Evolutionary conservation across 2,329 filamentous ascomycete genomes (phyloP), one percentile per base, ranked within the genome.

Genomic region (Penicillium digitatum): DNA sequence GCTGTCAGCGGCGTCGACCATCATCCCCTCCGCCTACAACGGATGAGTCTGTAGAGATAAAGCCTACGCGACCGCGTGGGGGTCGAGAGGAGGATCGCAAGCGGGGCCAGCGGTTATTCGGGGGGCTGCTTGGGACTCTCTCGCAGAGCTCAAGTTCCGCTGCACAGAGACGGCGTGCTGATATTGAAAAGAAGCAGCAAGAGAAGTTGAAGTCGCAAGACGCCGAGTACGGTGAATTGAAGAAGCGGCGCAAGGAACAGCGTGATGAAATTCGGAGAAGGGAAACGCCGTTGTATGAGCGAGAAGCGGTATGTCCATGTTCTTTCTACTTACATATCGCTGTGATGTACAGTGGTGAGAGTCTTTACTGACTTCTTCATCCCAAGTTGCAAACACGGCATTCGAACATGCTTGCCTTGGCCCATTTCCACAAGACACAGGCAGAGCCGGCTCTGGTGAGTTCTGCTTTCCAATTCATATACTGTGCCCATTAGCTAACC

Each of bases 41-140:
- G 53, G 60, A 61, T 18, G 52, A 43, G n/a, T 61, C 59, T 24
- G 38, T 56, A 6, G 64, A 61, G 40, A 57, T 49, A 20, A 63
- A 55, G 50, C 58, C 59, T 26, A 45, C 57, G n/a, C 54, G 56
- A 26, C 59, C 27, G 9, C 47, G 64, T 56, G 77, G 70, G 53
- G 74, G 80, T 48, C 75, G 79, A 27, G 78, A 85, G 54, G 88
- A 95, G 66, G 93, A 97, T 70, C 90, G 87, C 72, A 90, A 89
- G 70, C 87, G 93, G 35, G 89, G 89, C 22, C 87, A 89, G 72
- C 83, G 93, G 50, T 79, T 97, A 57, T 96, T 96, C 69, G 92
- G 93, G 58, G 89, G 87, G 34, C 76, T 95, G 54, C 78, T 94
- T 56, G 89, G 82, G 70, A 90, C 88, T 35, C 80, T 95, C 57